Conservation (phyloP, 1,284 basidiomycete genomes). For the Apiotrichum porosum region DNA sequence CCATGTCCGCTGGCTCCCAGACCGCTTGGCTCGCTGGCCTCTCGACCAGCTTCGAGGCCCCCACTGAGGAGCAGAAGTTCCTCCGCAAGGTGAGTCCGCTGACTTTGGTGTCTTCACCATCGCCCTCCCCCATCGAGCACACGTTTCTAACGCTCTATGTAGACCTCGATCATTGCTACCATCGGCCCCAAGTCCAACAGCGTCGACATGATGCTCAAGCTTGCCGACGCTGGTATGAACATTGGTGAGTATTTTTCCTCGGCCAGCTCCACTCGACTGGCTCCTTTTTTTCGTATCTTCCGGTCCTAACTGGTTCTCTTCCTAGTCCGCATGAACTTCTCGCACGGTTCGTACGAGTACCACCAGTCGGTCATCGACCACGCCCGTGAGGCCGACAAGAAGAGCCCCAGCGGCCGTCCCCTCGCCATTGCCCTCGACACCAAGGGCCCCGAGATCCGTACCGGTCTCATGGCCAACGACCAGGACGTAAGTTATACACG, state of each 20-base stretch:
- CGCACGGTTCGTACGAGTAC: conserved; percentile 92
- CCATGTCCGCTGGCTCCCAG: conserved; percentile 50
- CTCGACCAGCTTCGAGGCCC: conserved; percentile 63
- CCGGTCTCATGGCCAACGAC: conserved; percentile 83
- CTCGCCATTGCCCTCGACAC: conserved; percentile 98
- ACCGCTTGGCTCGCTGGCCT: conserved; percentile 86
- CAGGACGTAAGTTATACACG: conserved; percentile 81
- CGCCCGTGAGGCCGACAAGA: conserved; percentile 74
- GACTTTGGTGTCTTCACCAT: too few species aligned
- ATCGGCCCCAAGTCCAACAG: conserved; percentile 93
- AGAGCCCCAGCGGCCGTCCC: conserved; percentile 70
- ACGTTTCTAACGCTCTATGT: too few species aligned
- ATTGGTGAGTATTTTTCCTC: conserved; percentile 72
- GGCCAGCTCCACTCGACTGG: too few species aligned
- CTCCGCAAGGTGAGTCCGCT: conserved; percentile 73
- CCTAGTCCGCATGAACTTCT: conserved; percentile 96
- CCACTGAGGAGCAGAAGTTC: conserved; percentile 69
- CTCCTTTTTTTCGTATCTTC: background rate
- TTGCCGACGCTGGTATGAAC: conserved; percentile 87
- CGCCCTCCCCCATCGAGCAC: background rate
- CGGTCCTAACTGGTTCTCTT: conserved; percentile 1
- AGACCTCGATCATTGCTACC: conserved; percentile 96
- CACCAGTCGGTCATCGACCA: conserved; percentile 98
- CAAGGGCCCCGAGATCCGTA: conserved; percentile 99
- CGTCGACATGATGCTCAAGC: conserved; percentile 73